Evolutionary conservation across 2,329 filamentous ascomycete species (phyloP).

Genomic region (Fusarium metavorans): DNA sequence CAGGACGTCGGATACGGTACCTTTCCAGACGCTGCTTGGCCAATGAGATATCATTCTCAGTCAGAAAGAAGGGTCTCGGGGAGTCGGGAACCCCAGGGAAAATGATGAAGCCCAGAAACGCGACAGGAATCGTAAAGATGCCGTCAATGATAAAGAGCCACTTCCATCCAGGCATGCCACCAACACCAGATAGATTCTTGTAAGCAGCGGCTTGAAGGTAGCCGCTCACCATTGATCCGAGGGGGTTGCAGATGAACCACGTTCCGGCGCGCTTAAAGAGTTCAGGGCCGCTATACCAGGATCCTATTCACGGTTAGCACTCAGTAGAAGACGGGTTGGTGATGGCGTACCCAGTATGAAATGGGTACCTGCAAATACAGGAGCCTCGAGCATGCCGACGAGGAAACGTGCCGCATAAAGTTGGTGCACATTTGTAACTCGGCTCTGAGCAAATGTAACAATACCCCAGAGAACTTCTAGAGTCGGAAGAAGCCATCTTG

Average conservation of each 20-base stretch:
- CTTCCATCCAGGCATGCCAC: slow-evolving; percentile 61
- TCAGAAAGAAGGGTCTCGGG: slow-evolving; percentile 2
- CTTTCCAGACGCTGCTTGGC: slow-evolving; percentile 12
- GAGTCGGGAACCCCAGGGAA: slow-evolving; percentile 19
- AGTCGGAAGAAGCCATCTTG: not conserved
- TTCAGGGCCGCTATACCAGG: slow-evolving; percentile 20
- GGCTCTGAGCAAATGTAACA: not conserved
- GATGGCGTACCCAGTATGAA: not conserved
- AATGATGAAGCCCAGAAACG: slow-evolving; percentile 14
- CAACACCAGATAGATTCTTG: slow-evolving; percentile 48
- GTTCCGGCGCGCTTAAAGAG: slow-evolving; percentile 20
- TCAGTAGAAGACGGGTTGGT: too few species aligned
- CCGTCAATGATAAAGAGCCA: slow-evolving; percentile 40
- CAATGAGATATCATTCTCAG: slow-evolving; percentile 1
- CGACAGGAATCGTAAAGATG: slow-evolving; percentile 13
- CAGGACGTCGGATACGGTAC: slow-evolving; percentile 8
- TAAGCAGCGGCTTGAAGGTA: slow-evolving; percentile 56
- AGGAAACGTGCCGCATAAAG: not conserved
- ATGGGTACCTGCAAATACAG: not conserved
- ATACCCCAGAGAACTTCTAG: not conserved
- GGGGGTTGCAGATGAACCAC: slow-evolving; percentile 19
- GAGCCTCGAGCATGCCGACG: not conserved
- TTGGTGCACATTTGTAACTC: not conserved
- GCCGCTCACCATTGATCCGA: slow-evolving; percentile 38
- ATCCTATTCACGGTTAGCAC: not conserved